These are phyloP conservation scores for Colletotrichum karsti DNA, from an alignment of 2,329 filamentous ascomycete genomes.

Conservation along the genomic window DNA sequence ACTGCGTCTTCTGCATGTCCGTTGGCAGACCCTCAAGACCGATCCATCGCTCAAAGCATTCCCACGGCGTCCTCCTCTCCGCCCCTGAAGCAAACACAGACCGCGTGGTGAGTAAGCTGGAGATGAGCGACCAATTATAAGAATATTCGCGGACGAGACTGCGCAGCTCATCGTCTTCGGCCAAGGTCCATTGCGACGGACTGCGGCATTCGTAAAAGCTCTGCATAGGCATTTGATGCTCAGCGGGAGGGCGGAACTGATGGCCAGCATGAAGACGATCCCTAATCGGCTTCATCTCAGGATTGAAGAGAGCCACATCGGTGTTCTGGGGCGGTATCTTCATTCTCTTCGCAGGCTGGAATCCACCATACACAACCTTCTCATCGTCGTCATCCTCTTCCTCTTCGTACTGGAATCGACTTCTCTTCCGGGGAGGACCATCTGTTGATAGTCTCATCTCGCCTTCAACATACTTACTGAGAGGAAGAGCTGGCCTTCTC, in stretches of 20 bases:
- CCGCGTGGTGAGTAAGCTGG: slow-evolving; percentile 77
- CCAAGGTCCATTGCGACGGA: slow-evolving; percentile 89
- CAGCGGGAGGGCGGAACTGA: slow-evolving; percentile 91
- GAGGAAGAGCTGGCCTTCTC: slow-evolving; percentile 79
- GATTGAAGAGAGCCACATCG: slow-evolving; percentile 87
- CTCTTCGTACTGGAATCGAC: slow-evolving; percentile 82
- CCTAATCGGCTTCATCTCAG: slow-evolving; percentile 87
- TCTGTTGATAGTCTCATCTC: slow-evolving; percentile 76
- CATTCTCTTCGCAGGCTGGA: slow-evolving; percentile 35
- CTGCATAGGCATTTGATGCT: slow-evolving; percentile 89
- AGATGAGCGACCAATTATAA: slow-evolving; percentile 97
- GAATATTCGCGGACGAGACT: slow-evolving; percentile 89
- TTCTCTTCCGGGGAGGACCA: slow-evolving; percentile 76
- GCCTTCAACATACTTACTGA: slow-evolving; percentile 88
- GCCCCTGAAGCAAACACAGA: slow-evolving; percentile 85
- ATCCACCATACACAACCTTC: slow-evolving; percentile 46
- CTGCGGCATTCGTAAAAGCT: slow-evolving; percentile 88
- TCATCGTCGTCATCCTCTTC: slow-evolving; percentile 70
- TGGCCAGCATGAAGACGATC: slow-evolving; percentile 91
- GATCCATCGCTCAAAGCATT: slow-evolving; percentile 98
- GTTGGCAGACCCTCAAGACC: slow-evolving; percentile 88
- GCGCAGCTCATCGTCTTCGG: slow-evolving; percentile 91
- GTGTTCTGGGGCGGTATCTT: slow-evolving; percentile 73
- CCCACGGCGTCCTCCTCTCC: slow-evolving; percentile 94
- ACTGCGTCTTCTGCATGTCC: slow-evolving; percentile 95